phyloP scores from a whole-genome alignment of 2,329 filamentous ascomycete genomes.

The Didymella segeticola region DNA sequence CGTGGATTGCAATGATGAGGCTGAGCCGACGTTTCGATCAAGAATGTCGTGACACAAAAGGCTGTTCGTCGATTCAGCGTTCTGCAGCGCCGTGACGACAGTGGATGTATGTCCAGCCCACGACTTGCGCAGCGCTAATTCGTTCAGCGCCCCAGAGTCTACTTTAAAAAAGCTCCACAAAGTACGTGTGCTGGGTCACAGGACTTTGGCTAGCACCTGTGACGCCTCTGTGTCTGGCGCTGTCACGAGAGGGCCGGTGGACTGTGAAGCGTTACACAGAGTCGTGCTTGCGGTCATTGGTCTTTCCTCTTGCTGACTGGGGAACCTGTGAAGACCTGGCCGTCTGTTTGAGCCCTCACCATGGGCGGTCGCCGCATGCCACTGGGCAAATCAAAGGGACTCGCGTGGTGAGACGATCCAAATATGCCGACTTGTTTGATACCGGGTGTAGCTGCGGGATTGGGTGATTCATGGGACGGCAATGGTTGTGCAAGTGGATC shows the following conservation, averaged over 20 bases:
- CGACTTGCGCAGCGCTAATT: background rate
- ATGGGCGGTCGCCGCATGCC: slow-evolving; percentile 24
- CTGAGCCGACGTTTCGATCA: background rate
- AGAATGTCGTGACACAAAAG: background rate
- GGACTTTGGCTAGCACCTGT: background rate
- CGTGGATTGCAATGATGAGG: background rate
- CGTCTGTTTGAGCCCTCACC: slow-evolving; percentile 24
- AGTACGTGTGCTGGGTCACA: background rate
- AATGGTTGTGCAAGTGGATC: slow-evolving; percentile 50
- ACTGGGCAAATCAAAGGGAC: slow-evolving; percentile 45
- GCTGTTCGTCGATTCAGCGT: background rate
- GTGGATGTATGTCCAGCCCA: background rate
- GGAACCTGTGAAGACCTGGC: slow-evolving; percentile 30
- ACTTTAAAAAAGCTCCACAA: background rate
- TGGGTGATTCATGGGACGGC: slow-evolving; percentile 14
- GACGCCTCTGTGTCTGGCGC: background rate
- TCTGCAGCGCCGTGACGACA: background rate
- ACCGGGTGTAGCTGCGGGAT: slow-evolving; percentile 40
- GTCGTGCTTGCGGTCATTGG: background rate
- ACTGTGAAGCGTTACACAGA: background rate
- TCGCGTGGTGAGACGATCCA: slow-evolving; percentile 33
- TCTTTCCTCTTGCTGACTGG: slow-evolving; percentile 33
- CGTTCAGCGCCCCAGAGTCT: background rate
- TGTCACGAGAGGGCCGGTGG: background rate
- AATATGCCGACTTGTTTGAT: slow-evolving; percentile 27